Base-by-base conservation (phyloP, 257 asterid species). In the Petrea volubilis region DNA sequence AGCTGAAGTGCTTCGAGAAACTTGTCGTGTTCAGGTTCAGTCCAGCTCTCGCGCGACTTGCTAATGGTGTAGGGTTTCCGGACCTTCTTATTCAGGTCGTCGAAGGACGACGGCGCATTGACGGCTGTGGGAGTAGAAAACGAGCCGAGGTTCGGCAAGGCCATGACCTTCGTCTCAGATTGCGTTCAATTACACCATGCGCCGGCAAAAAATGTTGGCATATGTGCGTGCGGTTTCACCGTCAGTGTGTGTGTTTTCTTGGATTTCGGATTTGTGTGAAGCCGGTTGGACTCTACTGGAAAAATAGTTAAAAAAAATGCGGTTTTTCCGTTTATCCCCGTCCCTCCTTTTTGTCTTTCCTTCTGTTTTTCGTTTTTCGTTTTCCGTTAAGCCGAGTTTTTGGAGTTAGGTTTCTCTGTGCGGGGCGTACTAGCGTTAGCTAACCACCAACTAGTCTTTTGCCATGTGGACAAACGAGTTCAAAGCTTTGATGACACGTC, bases 31-130 rank as follows among this genome's bases (percentile, higher is more conserved):
- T 92, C 98, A 17, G 98, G 97, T 20, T 92, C 98, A 1, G 97
- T 88, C 98, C 98, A 92, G 84, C 96, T 92, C 88, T 92, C 97
- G 1, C 98, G 85, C 0, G 98, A 92, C 85, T 90, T 92, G 73
- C 87, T 79, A 67, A 92, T 90, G 66, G 98, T 92, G 76, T 92
- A 92, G 13, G 98, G 98, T 69, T 92, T 92, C 3, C 97, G 86
- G 44, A 90, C 53, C 85, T 90, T 92, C 87, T 90, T 92, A 44
- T 59, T 80, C 40, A 77, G 81, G 77, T 92, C 96, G 4, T 90
- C 98, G 12, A 75, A 12, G 12, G 79, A 70, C 62, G 86, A 76
- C 41, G 81, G 3, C 75, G 90, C 55, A 44, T 73, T 63, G 14
- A 77, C 75, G 38, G 82, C 63, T 0, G 91, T 61, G 4, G 90